A percentile compares a stretch with the other conserved stretches of the same genome.
Evolutionary conservation across 2,329 filamentous ascomycete species (phyloP).

Genomic region (Colletotrichum godetiae): DNA sequence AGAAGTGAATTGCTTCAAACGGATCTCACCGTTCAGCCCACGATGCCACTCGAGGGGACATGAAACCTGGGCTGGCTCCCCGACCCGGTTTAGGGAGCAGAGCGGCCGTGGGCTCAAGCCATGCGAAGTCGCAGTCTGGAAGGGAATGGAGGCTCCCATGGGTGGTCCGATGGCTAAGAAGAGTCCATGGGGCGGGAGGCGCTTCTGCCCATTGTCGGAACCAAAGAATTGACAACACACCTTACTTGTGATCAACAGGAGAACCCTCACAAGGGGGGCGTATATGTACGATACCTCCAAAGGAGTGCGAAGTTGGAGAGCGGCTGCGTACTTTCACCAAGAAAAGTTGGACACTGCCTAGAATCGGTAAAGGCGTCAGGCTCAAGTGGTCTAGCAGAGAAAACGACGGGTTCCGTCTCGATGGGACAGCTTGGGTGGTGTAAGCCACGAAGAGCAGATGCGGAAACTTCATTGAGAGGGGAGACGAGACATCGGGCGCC

Average conservation of each 20-base stretch:
- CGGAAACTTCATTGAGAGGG: background rate
- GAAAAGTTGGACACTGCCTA: background rate
- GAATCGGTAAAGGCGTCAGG: constrained; percentile 1
- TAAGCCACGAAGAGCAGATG: constrained; percentile 21
- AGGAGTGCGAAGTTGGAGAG: background rate
- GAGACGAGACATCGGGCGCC: background rate
- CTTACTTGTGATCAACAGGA: constrained; percentile 8
- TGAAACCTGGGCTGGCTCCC: background rate
- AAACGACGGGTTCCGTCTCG: background rate
- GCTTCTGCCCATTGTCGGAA: background rate
- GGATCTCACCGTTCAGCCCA: background rate
- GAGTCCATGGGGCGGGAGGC: constrained; percentile 1
- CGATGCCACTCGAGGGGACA: background rate
- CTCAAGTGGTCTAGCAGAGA: background rate
- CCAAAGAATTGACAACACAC: background rate
- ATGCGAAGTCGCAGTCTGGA: background rate
- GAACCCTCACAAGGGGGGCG: background rate
- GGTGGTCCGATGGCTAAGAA: background rate
- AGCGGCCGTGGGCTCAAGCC: constrained; percentile 13
- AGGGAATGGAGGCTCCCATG: background rate
- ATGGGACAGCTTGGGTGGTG: background rate
- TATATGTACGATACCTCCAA: background rate
- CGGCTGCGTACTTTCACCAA: background rate
- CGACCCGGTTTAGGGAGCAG: constrained; percentile 7
- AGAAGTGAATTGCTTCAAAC: background rate